These are phyloP conservation scores for Citrullus amarus DNA, from an alignment of 306 rosid genomes.

Conservation along the genomic window DNA sequence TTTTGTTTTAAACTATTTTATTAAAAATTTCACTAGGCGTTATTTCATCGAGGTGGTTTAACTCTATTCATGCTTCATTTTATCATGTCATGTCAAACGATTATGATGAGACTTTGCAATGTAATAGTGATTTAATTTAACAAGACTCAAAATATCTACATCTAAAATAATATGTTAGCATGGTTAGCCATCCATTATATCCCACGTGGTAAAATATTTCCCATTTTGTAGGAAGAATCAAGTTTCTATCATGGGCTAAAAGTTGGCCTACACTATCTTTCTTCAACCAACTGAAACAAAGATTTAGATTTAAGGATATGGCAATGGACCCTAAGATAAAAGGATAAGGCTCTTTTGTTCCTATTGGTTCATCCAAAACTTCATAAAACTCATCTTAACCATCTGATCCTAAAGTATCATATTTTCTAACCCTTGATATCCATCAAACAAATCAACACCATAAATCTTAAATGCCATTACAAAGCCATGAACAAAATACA, in stretches of 20 bases:
- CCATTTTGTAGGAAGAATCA: neutral
- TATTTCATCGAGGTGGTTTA: too few species aligned
- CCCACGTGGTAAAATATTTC: neutral
- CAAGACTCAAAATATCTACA: neutral
- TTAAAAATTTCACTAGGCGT: too few species aligned
- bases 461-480: constrained; percentile 28
- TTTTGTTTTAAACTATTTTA: too few species aligned
- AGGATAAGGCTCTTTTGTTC: constrained; percentile 53
- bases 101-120: too few species aligned
- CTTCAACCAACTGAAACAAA: constrained; percentile 37
- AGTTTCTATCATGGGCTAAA: neutral
- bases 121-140: too few species aligned
- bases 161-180: neutral
- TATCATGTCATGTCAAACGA: neutral
- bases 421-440: constrained; percentile 24
- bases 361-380: constrained; percentile 31
- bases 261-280: constrained; percentile 41
- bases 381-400: constrained; percentile 15
- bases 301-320: constrained; percentile 46
- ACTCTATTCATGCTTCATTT: too few species aligned
- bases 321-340: constrained; percentile 31
- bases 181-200: neutral
- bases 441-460: constrained; percentile 27
- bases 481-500: constrained; percentile 20
- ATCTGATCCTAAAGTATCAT: constrained; percentile 30